phyloP scores from a whole-genome alignment of 2,329 filamentous ascomycete genomes.

The Talaromyces sp. region DNA sequence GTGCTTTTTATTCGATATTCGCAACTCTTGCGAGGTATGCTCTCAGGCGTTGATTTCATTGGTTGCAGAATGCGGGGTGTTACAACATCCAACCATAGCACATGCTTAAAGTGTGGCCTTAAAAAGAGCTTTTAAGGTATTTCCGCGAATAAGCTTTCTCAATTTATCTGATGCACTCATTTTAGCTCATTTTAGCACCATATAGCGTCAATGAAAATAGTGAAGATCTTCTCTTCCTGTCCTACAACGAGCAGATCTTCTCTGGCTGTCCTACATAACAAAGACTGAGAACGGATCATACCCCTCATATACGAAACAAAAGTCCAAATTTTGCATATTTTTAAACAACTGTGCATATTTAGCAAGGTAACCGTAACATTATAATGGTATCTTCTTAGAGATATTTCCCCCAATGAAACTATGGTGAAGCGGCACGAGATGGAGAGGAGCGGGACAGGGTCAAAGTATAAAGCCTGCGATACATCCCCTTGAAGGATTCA shows the following conservation, averaged over 20 bases:
- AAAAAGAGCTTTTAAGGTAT: not conserved
- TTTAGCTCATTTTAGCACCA: not conserved
- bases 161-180: not conserved
- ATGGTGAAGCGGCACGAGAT: not conserved
- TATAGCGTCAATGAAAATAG: not conserved
- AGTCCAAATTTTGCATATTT: not conserved
- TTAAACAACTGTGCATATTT: not conserved
- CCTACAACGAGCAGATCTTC: not conserved
- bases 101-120: not conserved
- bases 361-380: not conserved
- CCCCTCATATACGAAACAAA: not conserved
- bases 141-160: not conserved
- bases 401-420: not conserved
- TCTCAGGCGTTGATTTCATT: not conserved
- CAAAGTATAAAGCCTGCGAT: constrained; percentile 6
- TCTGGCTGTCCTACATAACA: not conserved
- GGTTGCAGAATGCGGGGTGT: not conserved
- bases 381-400: not conserved
- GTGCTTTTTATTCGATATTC: not conserved
- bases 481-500: not conserved
- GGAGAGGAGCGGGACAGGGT: not conserved
- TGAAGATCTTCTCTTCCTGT: not conserved
- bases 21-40: not conserved
- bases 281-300: not conserved
- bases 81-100: not conserved